phyloP scores from a whole-genome alignment of 73 alveolate species.

The Paramecium pentaurelia region DNA sequence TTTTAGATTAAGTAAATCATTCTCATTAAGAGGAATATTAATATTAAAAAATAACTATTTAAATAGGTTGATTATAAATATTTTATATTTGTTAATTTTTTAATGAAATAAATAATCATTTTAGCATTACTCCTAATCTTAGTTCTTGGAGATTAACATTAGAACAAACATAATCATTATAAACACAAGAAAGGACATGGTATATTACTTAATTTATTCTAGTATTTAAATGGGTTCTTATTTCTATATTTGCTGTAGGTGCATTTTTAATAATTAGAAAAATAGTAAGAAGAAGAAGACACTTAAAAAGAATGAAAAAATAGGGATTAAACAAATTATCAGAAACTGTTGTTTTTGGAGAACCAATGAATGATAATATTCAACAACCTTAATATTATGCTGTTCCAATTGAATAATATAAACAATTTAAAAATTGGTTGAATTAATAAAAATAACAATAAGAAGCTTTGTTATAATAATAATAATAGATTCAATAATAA shows the following conservation, averaged over 20 bases:
- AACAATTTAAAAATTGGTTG: not conserved
- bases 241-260: not conserved
- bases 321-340: not conserved
- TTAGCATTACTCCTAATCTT: constrained; percentile 3
- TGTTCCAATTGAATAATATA: not conserved
- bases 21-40: too few relatives aligned
- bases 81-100: not conserved
- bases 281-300: not conserved
- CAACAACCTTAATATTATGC: not conserved
- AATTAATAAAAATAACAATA: not conserved
- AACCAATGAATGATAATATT: not conserved
- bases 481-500: not conserved
- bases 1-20: too few relatives aligned
- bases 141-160: not conserved
- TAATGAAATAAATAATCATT: not conserved
- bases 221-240: not conserved
- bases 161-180: not conserved
- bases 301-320: not conserved
- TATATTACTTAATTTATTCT: not conserved
- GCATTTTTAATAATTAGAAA: not conserved
- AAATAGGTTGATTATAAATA: not conserved
- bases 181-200: not conserved
- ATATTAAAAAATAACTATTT: not conserved
- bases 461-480: not conserved
- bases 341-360: not conserved